Evolutionary conservation across 2,329 filamentous ascomycete species (phyloP).

Genomic region (Lasiodiplodia gonubiensis): DNA sequence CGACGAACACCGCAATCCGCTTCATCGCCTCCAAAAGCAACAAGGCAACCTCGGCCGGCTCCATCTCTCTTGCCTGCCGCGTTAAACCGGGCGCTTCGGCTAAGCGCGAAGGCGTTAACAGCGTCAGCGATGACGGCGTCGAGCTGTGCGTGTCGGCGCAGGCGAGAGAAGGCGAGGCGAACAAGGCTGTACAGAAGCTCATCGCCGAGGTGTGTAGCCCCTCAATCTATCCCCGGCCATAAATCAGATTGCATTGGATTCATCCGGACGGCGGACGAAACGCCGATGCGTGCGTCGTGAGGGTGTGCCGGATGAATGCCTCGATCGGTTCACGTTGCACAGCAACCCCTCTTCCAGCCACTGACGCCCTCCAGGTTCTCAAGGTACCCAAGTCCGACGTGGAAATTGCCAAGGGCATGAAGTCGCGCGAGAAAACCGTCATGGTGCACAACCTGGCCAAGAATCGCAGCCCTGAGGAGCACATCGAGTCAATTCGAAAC

Average conservation of each 20-base stretch:
- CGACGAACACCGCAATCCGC: constrained; percentile 33
- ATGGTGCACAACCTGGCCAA: constrained; percentile 32
- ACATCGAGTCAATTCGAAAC: constrained; percentile 33
- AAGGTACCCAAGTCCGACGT: constrained; percentile 68
- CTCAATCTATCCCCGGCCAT: not conserved
- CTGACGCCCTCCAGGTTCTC: constrained; percentile 54
- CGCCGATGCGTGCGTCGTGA: constrained; percentile 1
- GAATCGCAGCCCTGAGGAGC: constrained; percentile 35
- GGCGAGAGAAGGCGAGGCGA: constrained; percentile 70
- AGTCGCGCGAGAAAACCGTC: constrained; percentile 69
- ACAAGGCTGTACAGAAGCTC: constrained; percentile 68
- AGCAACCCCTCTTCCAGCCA: not conserved
- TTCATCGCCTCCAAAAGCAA: constrained; percentile 37
- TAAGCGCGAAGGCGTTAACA: constrained; percentile 64
- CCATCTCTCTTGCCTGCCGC: constrained; percentile 67
- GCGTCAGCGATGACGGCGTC: constrained; percentile 62
- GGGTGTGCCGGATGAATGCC: constrained; percentile 3
- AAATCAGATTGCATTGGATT: not conserved
- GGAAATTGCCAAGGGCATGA: constrained; percentile 66
- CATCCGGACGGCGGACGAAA: constrained; percentile 5
- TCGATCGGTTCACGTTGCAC: not conserved
- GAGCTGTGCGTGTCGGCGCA: constrained; percentile 70
- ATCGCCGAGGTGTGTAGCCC: constrained; percentile 61
- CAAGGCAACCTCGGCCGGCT: constrained; percentile 30
- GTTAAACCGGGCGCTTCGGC: constrained; percentile 71